These are phyloP conservation scores for Pseudogymnoascus sp. DNA, from an alignment of 2,329 filamentous ascomycete genomes.

Conservation along the genomic window DNA sequence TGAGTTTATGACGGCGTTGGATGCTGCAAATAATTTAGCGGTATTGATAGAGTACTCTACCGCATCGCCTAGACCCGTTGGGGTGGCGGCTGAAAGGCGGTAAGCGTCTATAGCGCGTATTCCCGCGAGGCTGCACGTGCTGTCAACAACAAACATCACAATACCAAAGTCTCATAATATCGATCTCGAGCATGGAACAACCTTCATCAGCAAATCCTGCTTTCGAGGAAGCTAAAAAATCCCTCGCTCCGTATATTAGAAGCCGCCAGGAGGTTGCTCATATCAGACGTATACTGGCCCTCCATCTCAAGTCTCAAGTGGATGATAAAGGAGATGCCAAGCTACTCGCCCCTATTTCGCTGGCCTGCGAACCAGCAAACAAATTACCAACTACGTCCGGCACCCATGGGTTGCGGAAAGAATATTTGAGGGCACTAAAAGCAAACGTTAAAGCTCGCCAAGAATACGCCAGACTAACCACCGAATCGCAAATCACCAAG, in stretches of 20 bases:
- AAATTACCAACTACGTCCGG: conserved; percentile 30
- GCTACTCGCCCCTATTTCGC: conserved; percentile 32
- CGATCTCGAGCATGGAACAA: conserved; percentile 17
- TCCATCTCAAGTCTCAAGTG: conserved; percentile 42
- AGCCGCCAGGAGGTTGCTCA: conserved; percentile 48
- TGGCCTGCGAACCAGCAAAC: conserved; percentile 34
- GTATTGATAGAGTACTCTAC: background rate
- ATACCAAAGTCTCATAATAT: conserved; percentile 10
- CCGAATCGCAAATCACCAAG: conserved; percentile 16
- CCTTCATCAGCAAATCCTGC: conserved; percentile 26
- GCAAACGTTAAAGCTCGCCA: conserved; percentile 43
- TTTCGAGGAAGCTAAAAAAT: conserved; percentile 33
- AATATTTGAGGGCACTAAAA: conserved; percentile 46
- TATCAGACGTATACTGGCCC: conserved; percentile 46
- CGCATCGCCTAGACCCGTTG: background rate
- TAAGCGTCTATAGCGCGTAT: conserved; percentile 8
- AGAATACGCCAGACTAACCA: conserved; percentile 32
- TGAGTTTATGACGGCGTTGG: conserved; percentile 3
- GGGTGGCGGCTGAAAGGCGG: conserved; percentile 3
- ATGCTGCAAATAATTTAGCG: conserved; percentile 9
- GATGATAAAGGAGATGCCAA: conserved; percentile 34
- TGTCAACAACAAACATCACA: conserved; percentile 2
- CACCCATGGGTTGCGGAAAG: conserved; percentile 40
- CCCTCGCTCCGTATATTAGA: conserved; percentile 45
- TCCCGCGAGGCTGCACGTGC: background rate